These are phyloP conservation scores for Waltergamsia citrina DNA, from an alignment of 2,329 filamentous ascomycete species.

Conservation along the genomic window DNA sequence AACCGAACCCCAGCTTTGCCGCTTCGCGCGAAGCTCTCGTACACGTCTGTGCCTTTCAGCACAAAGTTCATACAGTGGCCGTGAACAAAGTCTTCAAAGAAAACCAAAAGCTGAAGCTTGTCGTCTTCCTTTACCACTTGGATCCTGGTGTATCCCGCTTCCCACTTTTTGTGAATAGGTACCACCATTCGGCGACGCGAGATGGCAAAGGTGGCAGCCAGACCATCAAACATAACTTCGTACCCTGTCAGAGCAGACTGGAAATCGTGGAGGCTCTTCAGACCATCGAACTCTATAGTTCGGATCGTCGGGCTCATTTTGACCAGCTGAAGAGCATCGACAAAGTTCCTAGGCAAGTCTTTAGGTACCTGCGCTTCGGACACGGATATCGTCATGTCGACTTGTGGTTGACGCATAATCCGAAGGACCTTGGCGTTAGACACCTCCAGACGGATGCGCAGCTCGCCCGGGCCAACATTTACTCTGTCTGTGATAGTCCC, in stretches of 20 bases:
- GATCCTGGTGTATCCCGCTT: constrained; percentile 68
- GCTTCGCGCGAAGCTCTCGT: constrained; percentile 57
- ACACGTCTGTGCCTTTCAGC: constrained; percentile 74
- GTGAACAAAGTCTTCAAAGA: constrained; percentile 81
- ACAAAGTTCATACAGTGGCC: constrained; percentile 85
- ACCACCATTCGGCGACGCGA: constrained; percentile 81
- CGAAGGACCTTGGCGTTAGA: constrained; percentile 52
- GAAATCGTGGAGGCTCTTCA: constrained; percentile 67
- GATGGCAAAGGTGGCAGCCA: constrained; percentile 70
- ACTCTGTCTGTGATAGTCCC: constrained; percentile 76
- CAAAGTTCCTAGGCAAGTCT: constrained; percentile 53
- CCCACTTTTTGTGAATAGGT: constrained; percentile 91
- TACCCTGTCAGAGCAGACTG: constrained; percentile 74
- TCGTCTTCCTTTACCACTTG: constrained; percentile 68
- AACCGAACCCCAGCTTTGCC: constrained; percentile 67
- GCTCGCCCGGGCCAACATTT: constrained; percentile 69
- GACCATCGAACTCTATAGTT: constrained; percentile 57
- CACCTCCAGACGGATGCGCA: constrained; percentile 57
- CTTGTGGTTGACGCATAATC: constrained; percentile 62
- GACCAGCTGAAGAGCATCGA: constrained; percentile 52
- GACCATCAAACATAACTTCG: constrained; percentile 61
- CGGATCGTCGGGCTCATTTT: constrained; percentile 55
- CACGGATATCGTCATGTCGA: constrained; percentile 68
- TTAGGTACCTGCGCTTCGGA: constrained; percentile 56
- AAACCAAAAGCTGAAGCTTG: constrained; percentile 70